Conservation (phyloP, 805 yeast genomes). For the Torulaspora indica region DNA sequence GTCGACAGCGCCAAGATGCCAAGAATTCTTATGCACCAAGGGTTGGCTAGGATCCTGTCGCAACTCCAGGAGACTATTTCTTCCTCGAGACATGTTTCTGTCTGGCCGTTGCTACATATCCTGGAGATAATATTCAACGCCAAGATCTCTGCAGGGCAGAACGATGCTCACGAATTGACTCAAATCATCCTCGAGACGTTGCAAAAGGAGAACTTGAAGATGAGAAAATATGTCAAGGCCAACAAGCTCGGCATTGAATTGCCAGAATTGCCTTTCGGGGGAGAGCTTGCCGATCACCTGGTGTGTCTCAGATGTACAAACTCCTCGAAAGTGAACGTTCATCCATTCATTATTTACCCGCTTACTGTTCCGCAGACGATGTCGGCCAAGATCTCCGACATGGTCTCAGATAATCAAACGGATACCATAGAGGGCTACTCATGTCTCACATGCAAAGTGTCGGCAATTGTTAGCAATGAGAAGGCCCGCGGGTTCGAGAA, state of each 20-base stretch:
- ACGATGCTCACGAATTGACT: conserved; percentile 91
- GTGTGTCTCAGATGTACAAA: conserved; percentile 64
- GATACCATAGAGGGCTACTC: conserved; percentile 77
- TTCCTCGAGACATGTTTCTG: conserved; percentile 53
- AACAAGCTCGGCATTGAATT: conserved; percentile 26
- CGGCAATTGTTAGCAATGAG: conserved; percentile 39
- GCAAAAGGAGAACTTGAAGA: conserved; percentile 53
- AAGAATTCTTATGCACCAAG: conserved; percentile 51
- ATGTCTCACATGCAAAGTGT: conserved; percentile 65
- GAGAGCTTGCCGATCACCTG: conserved; percentile 60
- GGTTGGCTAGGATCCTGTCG: conserved; percentile 47
- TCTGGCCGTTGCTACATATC: conserved; percentile 72
- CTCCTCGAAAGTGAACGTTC: conserved; percentile 52
- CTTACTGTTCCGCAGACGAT: conserved; percentile 62
- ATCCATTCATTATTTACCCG: conserved; percentile 67
- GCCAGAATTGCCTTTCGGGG: conserved; percentile 72
- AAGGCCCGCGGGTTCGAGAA: conserved; percentile 19
- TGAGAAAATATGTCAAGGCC: conserved; percentile 36
- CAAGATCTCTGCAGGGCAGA: conserved; percentile 74
- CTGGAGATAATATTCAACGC: conserved; percentile 70
- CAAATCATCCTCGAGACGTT: conserved; percentile 77
- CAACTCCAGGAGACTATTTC: conserved; percentile 61
- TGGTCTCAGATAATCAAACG: conserved; percentile 53
- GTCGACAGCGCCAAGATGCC: conserved; percentile 29
- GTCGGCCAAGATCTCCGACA: conserved; percentile 45